Evolutionary conservation across 257 asterid species (phyloP).

Genomic region (Hygrophila difformis): DNA sequence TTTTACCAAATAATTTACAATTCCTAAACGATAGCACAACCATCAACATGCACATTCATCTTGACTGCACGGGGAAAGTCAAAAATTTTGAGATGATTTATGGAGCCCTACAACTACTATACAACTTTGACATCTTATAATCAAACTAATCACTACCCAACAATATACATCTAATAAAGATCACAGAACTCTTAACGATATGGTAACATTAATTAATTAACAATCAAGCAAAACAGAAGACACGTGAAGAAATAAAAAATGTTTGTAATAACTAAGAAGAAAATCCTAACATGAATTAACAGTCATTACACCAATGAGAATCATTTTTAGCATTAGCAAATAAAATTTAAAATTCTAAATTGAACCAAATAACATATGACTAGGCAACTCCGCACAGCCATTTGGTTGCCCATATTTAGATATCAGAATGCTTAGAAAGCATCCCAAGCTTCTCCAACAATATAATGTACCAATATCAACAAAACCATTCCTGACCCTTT

Average conservation of each 20-base stretch:
- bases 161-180: neutral
- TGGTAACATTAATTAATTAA: neutral
- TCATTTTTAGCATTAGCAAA: neutral
- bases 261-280: neutral
- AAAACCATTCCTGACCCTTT: neutral
- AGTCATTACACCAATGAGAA: neutral
- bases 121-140: neutral
- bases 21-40: too few relatives aligned
- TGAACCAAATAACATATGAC: too few relatives aligned
- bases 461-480: neutral
- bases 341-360: too few relatives aligned
- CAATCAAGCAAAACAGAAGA: neutral
- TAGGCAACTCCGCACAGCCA: too few relatives aligned
- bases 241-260: neutral
- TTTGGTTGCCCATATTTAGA: too few relatives aligned
- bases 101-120: neutral
- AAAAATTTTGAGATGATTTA: neutral
- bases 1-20: constrained; percentile 1
- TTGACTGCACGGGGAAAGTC: too few relatives aligned
- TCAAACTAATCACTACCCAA: neutral
- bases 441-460: too few relatives aligned
- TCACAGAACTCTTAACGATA: neutral
- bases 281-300: neutral
- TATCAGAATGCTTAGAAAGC: too few relatives aligned
- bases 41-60: neutral